Base-by-base conservation (phyloP, 108 stramenopile species). In the Cyclotella baltica region DNA sequence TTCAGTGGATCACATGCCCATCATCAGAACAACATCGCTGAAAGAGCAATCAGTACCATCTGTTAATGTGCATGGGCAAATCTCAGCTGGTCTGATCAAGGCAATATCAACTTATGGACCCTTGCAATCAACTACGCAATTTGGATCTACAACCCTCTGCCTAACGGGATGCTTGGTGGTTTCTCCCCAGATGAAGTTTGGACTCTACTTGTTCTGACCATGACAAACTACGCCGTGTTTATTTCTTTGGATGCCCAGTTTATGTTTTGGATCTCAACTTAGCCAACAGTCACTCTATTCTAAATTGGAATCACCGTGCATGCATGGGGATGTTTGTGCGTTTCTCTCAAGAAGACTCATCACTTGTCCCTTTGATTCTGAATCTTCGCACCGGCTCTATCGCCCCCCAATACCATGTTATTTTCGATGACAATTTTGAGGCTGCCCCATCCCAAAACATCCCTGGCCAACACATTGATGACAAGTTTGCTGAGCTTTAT, bases 1-100 rank as follows among this genome's bases (percentile, higher is more conserved):
- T 84, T 86, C 64, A 51, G 62, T 36, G 88, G 84, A 0, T 81
- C 83, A 23, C 77, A 84, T 15, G 86, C 86, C 18, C 85, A 89
- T 62, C 88, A 89, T 77, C 86, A 89, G 25, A 89, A 89, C 63
- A 84, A 58, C 0, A 62, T 83, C 11, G 85, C 85, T 20, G 86
- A 87, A 50, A 77, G 84, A 30, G 23, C 77, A 34, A 85, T 87
- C 50, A 53, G 57, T 2, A 86, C 84, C 0, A 50, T 86, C 15
- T 72, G 67, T 27, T 33, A 4, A 5, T 61, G 58, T 66, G 85
- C 85, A 23, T 67, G 88, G 0, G 73, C 88, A 0, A 80, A 77
- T 65, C 47, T 88, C 68, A 36, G 75, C 56, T 88, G 87, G 87
- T 82, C 81, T 11, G 78, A 86, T 25, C 29, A 36, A 16, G 70